Evolutionary conservation across 2,329 filamentous ascomycete species (phyloP).

Genomic region (Ophiosphaerella narmari): DNA sequence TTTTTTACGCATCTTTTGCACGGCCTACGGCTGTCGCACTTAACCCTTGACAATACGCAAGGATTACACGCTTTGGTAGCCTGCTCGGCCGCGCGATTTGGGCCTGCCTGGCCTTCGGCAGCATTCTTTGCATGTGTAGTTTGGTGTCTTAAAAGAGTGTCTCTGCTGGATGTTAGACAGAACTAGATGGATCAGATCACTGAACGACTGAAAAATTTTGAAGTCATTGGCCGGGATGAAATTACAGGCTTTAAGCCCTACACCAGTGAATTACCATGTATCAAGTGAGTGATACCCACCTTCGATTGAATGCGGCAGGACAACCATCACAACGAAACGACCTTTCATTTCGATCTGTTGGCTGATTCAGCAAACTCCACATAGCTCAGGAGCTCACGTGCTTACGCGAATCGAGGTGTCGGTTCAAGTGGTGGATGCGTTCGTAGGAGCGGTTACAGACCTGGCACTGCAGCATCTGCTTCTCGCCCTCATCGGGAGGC

Average conservation of each 20-base stretch:
- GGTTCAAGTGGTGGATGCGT: slow-evolving; percentile 34
- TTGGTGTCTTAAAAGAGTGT: slow-evolving; percentile 36
- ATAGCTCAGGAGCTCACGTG: neutral
- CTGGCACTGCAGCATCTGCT: slow-evolving; percentile 25
- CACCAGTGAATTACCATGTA: neutral
- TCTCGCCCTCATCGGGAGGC: neutral
- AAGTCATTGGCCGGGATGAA: neutral
- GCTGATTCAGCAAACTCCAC: neutral
- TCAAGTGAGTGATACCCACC: neutral
- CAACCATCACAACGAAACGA: slow-evolving; percentile 36
- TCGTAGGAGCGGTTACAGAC: slow-evolving; percentile 35
- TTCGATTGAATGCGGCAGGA: slow-evolving; percentile 34
- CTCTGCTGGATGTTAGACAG: slow-evolving; percentile 8
- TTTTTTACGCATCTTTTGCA: slow-evolving; percentile 29
- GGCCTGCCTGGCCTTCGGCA: slow-evolving; percentile 19
- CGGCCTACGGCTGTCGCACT: slow-evolving; percentile 35
- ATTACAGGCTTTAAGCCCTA: neutral
- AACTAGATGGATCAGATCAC: too few relatives aligned
- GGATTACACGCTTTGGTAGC: slow-evolving; percentile 37
- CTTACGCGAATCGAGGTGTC: slow-evolving; percentile 36
- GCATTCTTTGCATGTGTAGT: slow-evolving; percentile 31
- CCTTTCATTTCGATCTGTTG: slow-evolving; percentile 32
- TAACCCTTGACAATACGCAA: slow-evolving; percentile 38
- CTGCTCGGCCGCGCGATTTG: slow-evolving; percentile 22
- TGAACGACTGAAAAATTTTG: too few relatives aligned